A percentile compares a stretch with the other conserved stretches of the same genome.
phyloP scores from a whole-genome alignment of 139 green algal species.

The Haematococcus lacustris region DNA sequence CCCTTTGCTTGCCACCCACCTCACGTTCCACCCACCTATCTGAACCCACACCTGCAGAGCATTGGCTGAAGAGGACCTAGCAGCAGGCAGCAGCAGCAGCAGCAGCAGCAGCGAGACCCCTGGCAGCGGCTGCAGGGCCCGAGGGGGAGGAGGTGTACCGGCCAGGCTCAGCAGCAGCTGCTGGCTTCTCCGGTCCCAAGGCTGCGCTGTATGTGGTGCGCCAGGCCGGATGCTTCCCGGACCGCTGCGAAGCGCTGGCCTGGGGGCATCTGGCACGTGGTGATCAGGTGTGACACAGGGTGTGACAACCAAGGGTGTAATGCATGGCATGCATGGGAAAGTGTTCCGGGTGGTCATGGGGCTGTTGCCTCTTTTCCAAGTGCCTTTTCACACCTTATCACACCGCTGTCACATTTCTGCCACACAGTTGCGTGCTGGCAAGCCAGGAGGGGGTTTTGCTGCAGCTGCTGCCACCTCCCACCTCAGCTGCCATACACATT shows the following conservation, averaged over 20 bases:
- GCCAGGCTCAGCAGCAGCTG: conserved; percentile 29
- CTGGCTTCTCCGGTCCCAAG: conserved; percentile 14
- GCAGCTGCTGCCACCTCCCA: not conserved
- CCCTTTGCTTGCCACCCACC: not conserved
- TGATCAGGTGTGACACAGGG: conserved; percentile 43
- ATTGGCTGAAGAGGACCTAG: conserved; percentile 64
- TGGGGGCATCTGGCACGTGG: conserved; percentile 43
- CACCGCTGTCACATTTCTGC: too few relatives aligned
- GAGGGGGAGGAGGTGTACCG: conserved; percentile 45
- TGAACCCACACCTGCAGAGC: conserved; percentile 32
- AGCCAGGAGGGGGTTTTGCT: not conserved
- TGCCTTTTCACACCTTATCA: too few relatives aligned
- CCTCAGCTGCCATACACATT: too few relatives aligned
- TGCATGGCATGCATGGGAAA: not conserved
- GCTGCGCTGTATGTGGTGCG: conserved; percentile 7
- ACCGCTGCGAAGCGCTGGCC: conserved; percentile 60
- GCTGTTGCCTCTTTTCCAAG: not conserved
- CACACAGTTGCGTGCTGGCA: not conserved
- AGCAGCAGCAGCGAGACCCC: not conserved
- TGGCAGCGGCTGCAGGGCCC: conserved; percentile 38
- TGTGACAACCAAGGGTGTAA: not conserved
- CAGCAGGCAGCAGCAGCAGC: not conserved
- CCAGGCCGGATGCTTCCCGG: conserved; percentile 64
- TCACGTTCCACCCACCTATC: not conserved
- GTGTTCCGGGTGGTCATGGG: not conserved